phyloP scores from a whole-genome alignment of 345 rosid genomes.

The Durio zibethinus region DNA sequence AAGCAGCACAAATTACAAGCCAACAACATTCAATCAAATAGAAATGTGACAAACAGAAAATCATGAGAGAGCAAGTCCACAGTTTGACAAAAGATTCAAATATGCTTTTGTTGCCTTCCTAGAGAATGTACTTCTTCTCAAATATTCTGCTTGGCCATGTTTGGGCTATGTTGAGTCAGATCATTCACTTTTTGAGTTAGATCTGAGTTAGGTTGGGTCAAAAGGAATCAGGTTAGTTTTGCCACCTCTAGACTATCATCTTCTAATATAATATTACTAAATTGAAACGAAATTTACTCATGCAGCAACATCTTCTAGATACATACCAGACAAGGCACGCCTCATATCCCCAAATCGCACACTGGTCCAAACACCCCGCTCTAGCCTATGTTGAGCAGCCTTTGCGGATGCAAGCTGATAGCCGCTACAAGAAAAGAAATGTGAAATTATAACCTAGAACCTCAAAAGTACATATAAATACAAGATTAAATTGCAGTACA shows the following conservation, averaged over 20 bases:
- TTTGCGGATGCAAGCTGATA: conserved; percentile 59
- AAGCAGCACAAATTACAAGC: too few relatives aligned
- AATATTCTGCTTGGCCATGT: neutral
- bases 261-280: neutral
- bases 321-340: conserved; percentile 56
- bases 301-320: neutral
- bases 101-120: neutral
- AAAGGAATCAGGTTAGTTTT: neutral
- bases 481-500: conserved; percentile 2
- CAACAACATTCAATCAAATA: neutral
- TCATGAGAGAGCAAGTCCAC: neutral
- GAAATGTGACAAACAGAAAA: neutral
- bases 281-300: conserved; percentile 15
- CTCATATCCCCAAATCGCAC: conserved; percentile 57
- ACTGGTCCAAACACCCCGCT: conserved; percentile 56
- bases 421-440: conserved; percentile 31
- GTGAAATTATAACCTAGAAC: neutral
- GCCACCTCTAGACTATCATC: neutral
- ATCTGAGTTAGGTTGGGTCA: neutral
- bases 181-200: neutral
- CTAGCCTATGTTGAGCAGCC: conserved; percentile 53
- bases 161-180: neutral
- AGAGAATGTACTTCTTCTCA: neutral
- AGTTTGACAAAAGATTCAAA: neutral
- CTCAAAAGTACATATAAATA: neutral